Evolutionary conservation across 768 basidiomycete species (phyloP).

Genomic region (Suillus weaverae): DNA sequence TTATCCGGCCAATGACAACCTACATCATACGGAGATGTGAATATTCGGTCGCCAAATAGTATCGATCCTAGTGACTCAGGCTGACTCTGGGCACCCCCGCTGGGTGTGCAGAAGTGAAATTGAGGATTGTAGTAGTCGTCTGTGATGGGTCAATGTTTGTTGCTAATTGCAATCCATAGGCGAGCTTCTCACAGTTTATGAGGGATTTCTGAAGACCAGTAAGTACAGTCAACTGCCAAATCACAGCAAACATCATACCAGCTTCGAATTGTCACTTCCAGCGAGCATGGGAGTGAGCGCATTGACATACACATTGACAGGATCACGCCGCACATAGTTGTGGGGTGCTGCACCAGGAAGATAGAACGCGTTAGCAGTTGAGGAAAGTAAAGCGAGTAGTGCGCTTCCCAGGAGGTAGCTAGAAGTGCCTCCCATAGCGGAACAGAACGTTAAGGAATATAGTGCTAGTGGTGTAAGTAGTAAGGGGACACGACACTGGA

Average conservation of each 20-base stretch:
- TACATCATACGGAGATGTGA: conserved; percentile 86
- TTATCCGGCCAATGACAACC: conserved; percentile 25
- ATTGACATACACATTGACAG: conserved; percentile 82
- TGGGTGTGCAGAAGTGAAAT: conserved; percentile 85
- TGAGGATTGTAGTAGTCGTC: conserved; percentile 92
- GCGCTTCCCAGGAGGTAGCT: conserved; percentile 16
- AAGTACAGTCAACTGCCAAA: conserved; percentile 10
- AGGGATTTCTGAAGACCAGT: conserved; percentile 69
- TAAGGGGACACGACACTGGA: not conserved
- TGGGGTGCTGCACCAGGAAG: conserved; percentile 89
- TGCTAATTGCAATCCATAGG: not conserved
- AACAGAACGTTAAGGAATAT: not conserved
- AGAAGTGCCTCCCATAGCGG: conserved; percentile 23
- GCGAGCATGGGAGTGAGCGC: conserved; percentile 84
- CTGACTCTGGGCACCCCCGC: conserved; percentile 66
- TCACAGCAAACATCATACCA: conserved; percentile 47
- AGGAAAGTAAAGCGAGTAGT: conserved; percentile 17
- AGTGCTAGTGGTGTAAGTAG: not conserved
- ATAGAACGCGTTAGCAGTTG: conserved; percentile 68
- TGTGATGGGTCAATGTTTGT: conserved; percentile 30
- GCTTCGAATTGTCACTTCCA: conserved; percentile 64
- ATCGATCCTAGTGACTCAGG: conserved; percentile 91
- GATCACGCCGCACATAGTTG: conserved; percentile 73
- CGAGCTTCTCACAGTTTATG: conserved; percentile 65
- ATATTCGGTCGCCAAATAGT: conserved; percentile 95